Base-by-base conservation (phyloP, 495 filamentous ascomycete genomes). In the Collariella sp. region DNA sequence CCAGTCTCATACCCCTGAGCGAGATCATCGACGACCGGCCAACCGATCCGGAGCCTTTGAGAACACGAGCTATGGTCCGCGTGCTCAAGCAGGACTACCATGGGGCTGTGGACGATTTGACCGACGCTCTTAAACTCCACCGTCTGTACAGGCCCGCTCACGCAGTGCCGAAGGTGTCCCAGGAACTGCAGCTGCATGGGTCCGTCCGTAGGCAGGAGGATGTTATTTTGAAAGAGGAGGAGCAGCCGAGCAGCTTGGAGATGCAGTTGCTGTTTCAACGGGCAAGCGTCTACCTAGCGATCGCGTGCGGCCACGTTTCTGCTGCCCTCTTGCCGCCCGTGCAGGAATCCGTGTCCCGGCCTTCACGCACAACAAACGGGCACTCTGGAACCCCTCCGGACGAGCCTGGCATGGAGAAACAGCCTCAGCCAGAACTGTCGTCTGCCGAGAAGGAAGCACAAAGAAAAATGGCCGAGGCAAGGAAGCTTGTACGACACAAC, bases 261-360 rank as follows among this genome's bases (percentile, higher is more conserved):
- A 76, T 76, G 33, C 86, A 90, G 59, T 66, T 91, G 7, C 71
- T 87, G 3, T 90, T 91, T 61, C 87, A 90, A 50, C 79, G 87
- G 10, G 87, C 83, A 0, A 80, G 82, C n/a, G 81, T 83, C 18
- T 86, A 88, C 59, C 72, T 91, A 22, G 81, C 79, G 2, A 74
- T 89, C 59, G 87, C 87, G 18, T 83, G 79, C 58, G 76, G 81
- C 44, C 71, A 81, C 56, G 77, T 88, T 44, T 23, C 40, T 1
- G 55, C 52, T 0, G 59, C 57, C 0, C 55, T 65, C 7, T 29
- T 54, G 4, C 26, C 26, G n/a, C 34, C 11, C n/a, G 42, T 11
- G 35, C 45, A 24, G 44, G 13, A 19, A 7, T 12, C 29, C 18
- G 22, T 7, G 45, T 13, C 53, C 5, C 46, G 13, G 16, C 18